phyloP scores from a whole-genome alignment of 257 asterid species.

The Solanum paucissectum region DNA sequence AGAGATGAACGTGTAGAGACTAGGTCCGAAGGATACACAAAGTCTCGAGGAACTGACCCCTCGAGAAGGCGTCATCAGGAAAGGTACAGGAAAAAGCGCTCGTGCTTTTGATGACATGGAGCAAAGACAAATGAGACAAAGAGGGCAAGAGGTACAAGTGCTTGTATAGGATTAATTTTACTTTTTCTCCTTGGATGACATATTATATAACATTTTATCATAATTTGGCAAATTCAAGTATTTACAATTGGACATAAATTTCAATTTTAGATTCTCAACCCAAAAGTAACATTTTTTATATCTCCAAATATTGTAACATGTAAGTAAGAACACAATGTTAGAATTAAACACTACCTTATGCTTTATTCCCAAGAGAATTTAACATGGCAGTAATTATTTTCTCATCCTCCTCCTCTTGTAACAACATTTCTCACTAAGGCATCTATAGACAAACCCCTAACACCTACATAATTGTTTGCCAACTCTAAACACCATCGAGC shows the following conservation, averaged over 20 bases:
- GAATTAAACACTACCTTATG: neutral
- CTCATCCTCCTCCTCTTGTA: too few species aligned
- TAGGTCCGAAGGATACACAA: neutral
- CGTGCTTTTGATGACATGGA: neutral
- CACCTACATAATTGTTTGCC: too few species aligned
- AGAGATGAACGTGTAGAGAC: neutral
- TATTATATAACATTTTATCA: neutral
- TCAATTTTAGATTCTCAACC: neutral
- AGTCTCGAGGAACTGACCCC: neutral
- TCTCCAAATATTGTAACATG: neutral
- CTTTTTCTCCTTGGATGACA: neutral
- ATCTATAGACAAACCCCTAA: too few species aligned
- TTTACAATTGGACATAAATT: neutral
- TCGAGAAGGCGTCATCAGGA: neutral
- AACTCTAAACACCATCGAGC: too few species aligned
- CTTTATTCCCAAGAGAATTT: neutral
- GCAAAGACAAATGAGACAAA: neutral
- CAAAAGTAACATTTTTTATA: neutral
- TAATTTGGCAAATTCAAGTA: too few species aligned
- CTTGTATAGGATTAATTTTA: too few species aligned
- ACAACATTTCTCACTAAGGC: too few species aligned
- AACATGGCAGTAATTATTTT: neutral
- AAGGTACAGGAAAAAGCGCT: neutral
- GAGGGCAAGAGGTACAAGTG: neutral
- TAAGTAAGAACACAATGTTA: neutral